These are phyloP conservation scores for Aspergillus sp. DNA, from an alignment of 2,329 filamentous ascomycete genomes.

Conservation along the genomic window DNA sequence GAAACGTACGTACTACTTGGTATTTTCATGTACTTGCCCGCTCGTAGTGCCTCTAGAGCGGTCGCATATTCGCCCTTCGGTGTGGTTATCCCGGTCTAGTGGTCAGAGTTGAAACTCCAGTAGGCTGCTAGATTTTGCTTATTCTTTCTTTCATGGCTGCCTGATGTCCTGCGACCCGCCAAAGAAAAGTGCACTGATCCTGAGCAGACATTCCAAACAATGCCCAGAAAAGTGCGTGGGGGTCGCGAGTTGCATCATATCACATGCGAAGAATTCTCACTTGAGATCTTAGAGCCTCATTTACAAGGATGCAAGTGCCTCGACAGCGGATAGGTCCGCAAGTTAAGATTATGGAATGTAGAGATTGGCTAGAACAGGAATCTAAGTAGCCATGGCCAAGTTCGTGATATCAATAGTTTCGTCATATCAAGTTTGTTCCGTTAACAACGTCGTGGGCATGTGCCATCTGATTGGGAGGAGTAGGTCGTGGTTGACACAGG, in stretches of 20 bases:
- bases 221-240: not conserved
- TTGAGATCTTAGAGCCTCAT: not conserved
- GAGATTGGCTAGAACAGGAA: not conserved
- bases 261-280: not conserved
- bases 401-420: slow-evolving; percentile 1
- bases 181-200: not conserved
- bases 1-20: not conserved
- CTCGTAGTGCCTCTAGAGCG: not conserved
- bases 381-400: not conserved
- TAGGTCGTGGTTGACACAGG: not conserved
- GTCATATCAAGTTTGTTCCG: not conserved
- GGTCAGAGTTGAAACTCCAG: not conserved
- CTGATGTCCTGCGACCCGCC: not conserved
- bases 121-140: not conserved
- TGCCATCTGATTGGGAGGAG: not conserved
- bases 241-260: not conserved
- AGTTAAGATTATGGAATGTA: not conserved
- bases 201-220: no score
- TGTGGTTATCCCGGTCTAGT: not conserved
- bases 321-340: not conserved
- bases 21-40: not conserved
- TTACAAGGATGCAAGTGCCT: not conserved
- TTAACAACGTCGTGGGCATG: not conserved
- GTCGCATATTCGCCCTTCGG: not conserved
- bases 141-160: not conserved